Conservation (phyloP, 179 eudicot species). For the Sideroxylon spinosum region DNA sequence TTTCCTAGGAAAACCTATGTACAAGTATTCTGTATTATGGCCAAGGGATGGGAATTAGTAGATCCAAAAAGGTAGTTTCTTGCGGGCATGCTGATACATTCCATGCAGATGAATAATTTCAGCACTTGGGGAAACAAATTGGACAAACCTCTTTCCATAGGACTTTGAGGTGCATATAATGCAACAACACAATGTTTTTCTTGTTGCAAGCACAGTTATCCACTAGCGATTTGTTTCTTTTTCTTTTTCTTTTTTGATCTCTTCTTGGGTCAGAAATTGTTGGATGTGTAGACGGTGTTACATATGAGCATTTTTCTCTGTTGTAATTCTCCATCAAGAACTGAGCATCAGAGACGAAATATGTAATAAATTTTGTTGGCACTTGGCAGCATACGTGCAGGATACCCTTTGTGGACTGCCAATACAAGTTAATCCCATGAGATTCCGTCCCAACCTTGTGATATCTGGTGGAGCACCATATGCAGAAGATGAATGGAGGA, state of each 20-base stretch:
- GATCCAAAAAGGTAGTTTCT: neutral
- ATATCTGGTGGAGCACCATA: slow-evolving; percentile 83
- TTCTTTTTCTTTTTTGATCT: neutral
- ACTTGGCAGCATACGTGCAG: slow-evolving; percentile 34
- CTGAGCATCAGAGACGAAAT: neutral
- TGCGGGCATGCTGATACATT: no score
- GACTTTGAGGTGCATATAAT: neutral
- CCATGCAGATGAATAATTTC: slow-evolving; percentile 5
- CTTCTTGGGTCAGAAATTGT: neutral
- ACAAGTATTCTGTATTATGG: neutral
- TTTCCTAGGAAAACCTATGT: neutral
- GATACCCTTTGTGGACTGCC: slow-evolving; percentile 30
- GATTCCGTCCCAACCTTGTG: slow-evolving; percentile 94
- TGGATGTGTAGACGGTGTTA: neutral
- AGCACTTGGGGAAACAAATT: neutral
- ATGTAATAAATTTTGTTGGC: neutral
- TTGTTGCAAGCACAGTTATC: neutral
- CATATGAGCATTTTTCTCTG: neutral
- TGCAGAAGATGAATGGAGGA: slow-evolving; percentile 75
- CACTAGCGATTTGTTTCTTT: neutral
- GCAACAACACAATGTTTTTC: neutral
- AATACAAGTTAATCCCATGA: slow-evolving; percentile 46
- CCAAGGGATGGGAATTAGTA: neutral
- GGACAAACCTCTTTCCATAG: neutral
- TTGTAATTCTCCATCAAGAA: neutral